Evolutionary conservation across 306 rosid species (phyloP).

Genomic region (Hippophae tibetana): DNA sequence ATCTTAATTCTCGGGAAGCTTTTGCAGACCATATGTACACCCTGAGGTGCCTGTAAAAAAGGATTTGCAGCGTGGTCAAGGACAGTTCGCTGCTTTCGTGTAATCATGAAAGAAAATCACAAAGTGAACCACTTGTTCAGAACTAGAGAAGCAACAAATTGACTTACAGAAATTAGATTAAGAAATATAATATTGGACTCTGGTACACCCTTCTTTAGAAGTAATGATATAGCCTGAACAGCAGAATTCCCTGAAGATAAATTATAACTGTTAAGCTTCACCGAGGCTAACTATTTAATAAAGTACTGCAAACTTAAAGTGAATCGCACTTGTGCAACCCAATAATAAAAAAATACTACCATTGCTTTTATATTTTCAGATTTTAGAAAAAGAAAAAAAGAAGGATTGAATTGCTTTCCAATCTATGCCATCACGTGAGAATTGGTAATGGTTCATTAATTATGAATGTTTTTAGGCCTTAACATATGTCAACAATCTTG

Average conservation of each 20-base stretch:
- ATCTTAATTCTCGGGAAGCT: conserved; percentile 86
- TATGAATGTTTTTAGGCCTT: no score
- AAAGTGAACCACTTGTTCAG: not conserved
- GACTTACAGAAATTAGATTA: conserved; percentile 91
- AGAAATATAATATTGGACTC: conserved; percentile 96
- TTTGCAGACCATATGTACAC: conserved; percentile 86
- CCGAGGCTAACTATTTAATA: not conserved
- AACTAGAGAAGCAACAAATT: conserved; percentile 2
- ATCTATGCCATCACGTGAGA: no score
- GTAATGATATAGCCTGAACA: conserved; percentile 83
- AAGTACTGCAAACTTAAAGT: not conserved
- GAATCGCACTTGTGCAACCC: no score
- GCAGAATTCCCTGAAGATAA: conserved; percentile 76
- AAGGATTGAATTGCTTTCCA: no score
- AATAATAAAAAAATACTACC: no score
- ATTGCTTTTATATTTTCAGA: no score
- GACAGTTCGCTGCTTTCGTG: not conserved
- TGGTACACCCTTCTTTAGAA: conserved; percentile 78
- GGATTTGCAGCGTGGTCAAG: conserved; percentile 7
- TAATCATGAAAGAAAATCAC: conserved; percentile 1
- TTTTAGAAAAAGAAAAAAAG: no score
- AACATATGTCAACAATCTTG: no score
- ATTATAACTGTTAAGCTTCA: not conserved
- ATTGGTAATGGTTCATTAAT: no score
- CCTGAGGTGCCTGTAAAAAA: conserved; percentile 85